Evolutionary conservation across 305 asterid genomes (phyloP), one percentile per base, ranked within the genome.

Genomic region (Fraxinus platypoda): DNA sequence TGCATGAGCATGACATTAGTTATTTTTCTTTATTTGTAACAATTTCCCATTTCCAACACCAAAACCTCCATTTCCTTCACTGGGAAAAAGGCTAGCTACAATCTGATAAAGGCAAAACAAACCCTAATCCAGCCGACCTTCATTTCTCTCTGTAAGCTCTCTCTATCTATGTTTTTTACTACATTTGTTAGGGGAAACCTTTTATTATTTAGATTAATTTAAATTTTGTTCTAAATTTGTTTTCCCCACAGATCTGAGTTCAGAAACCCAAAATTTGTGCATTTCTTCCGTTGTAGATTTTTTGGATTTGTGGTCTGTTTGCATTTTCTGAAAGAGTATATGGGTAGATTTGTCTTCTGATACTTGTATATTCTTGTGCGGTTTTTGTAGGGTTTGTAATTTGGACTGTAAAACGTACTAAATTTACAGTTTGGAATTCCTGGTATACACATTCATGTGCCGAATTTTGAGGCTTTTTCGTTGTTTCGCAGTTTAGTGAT

Each of bases 51-150:
- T 31, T 35, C 74, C 81, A 28, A 70, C 79, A 76, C 75, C 79
- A 23, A 52, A 23, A 17, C 68, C 78, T 66, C 78, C 72, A 21
- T 70, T 80, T 74, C 81, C 81, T 71, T 78, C 79, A 25, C 79
- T 37, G 30, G 49, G 71, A 52, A 52, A 37, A 80, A 57, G 75
- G 81, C 83, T 80, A 64, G 35, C 19, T 15, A 59, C 80, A 82
- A 81, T 86, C 85, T 84, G 85, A 35, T 31, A 28, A 38, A 68
- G 62, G 38, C 11, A 23, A 78, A 78, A 28, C 83, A 77, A 81
- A 85, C 88, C 90, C 90, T 87, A 87, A 85, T 75, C 84, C 85
- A 38, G 90, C 88, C 90, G 88, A 62, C 71, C 76, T 43, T 37
- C 64, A 81, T 57, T 81, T 81, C 57, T 64, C 66, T 81, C 78